Base-by-base conservation (phyloP, 495 filamentous ascomycete genomes). In the Penicillium paxilli region DNA sequence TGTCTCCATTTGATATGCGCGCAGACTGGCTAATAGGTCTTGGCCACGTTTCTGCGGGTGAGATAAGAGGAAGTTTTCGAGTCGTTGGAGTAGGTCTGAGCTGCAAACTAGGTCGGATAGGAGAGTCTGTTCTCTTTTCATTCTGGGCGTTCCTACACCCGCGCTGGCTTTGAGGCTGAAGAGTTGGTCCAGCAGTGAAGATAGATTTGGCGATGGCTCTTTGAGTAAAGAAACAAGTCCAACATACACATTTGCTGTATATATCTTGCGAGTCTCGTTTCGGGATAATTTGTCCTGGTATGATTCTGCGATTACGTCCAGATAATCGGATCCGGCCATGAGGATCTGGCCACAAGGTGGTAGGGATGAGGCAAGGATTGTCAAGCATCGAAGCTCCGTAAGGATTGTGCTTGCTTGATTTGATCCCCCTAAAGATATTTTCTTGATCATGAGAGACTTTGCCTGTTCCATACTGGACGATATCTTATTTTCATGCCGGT, bases 301-400 rank as follows among this genome's bases (percentile, higher is more conserved):
- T 46, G 82, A 82, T 55, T 76, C 80, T 26, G 80, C 72, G 12
- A 95, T 73, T 3, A 86, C 84, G 62, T 96, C 92, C 11, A 96
- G 63, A 60, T 92, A 92, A 66, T 96, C 92, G 44, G 89, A 89
- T 16, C 92, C 92, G 1, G 85, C 85, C 66, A 95, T 79, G 44
- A 96, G 84, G 60, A 86, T 84, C 35, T 77, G 72, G 32, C 77
- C 76, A 62, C 55, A 64, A 28, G 55, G 58, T 24, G 67, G 68
- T 23, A 74, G 56, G 7, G 57, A 59, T 7, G 72, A 77, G 5
- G 66, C 59, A 38, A 78, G 54, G 38, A 78, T 64, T 5, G 73
- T 78, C 52, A 78, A 50, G 9, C 69, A 50, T 51, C 75, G 70
- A 44, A 76, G 58, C 40, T 78, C 68, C 17, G 55, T 44, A 19